Percentiles rank a stretch among this genome's conserved stretches.
These are phyloP conservation scores for Beta corolliflora DNA, from an alignment of 179 eudicot species.

Conservation along the genomic window DNA sequence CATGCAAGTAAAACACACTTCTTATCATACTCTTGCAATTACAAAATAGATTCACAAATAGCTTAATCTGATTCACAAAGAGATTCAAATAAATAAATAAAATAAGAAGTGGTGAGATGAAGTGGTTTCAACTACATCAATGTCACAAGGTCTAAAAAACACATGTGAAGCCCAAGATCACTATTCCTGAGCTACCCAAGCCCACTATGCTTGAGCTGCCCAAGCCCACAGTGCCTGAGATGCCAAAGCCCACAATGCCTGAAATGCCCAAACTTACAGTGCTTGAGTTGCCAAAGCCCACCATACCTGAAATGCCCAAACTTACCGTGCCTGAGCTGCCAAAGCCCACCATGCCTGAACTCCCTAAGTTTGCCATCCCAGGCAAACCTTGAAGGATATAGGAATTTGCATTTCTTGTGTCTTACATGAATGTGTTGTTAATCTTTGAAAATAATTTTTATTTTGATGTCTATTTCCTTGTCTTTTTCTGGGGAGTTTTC, in stretches of 20 bases:
- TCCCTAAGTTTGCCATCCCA: neutral
- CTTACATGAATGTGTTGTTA: neutral
- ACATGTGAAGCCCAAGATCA: neutral
- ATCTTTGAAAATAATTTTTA: neutral
- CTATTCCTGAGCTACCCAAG: conserved; percentile 8
- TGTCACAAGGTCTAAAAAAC: no score
- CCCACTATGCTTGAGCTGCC: conserved; percentile 25
- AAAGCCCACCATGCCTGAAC: neutral
- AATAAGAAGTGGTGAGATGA: no score
- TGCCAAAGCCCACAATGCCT: conserved; percentile 22
- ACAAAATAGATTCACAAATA: no score
- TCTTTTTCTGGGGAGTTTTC: neutral
- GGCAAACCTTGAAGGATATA: neutral
- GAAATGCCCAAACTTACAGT: conserved; percentile 10
- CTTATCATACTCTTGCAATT: no score
- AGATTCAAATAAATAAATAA: no score
- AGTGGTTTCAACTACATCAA: no score
- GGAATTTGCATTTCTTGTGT: neutral
- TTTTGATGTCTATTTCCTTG: neutral
- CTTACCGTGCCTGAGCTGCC: neutral
- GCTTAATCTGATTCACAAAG: no score
- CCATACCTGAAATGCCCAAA: neutral
- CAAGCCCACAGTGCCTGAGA: conserved; percentile 12
- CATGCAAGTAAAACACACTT: no score
- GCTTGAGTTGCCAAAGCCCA: neutral